Conservation (phyloP, 345 rosid species). For the Durio zibethinus region DNA sequence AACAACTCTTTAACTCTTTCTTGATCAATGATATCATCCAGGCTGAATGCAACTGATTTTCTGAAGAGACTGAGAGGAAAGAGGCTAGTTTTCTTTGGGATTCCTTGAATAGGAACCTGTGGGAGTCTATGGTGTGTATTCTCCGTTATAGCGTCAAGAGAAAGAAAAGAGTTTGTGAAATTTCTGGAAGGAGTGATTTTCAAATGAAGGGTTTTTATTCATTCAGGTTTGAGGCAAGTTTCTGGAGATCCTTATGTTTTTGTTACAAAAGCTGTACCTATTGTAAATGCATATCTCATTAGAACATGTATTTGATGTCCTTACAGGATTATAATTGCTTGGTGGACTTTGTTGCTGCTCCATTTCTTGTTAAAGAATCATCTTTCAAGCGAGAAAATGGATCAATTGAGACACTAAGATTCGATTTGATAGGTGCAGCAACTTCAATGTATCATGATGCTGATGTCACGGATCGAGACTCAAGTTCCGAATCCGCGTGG, state of each 20-base stretch:
- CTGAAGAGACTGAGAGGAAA: no score
- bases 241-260: background rate
- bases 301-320: conserved; percentile 17
- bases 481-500: no score
- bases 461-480: no score
- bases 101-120: conserved; percentile 90
- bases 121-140: conserved; percentile 88
- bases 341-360: conserved; percentile 74
- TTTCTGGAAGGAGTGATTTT: conserved; percentile 70
- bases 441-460: conserved; percentile 73
- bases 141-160: conserved; percentile 56
- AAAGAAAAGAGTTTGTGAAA: conserved; percentile 70
- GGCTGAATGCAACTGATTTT: conserved; percentile 52
- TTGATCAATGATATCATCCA: conserved; percentile 25
- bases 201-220: conserved; percentile 79
- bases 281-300: background rate
- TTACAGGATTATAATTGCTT: conserved; percentile 81
- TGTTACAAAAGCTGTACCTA: background rate
- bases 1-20: background rate
- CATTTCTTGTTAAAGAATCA: conserved; percentile 85
- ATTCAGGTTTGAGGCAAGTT: no score
- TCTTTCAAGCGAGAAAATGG: conserved; percentile 49
- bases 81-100: no score
- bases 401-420: conserved; percentile 61
- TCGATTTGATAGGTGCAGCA: conserved; percentile 79